Base-by-base conservation (phyloP, 2,329 filamentous ascomycete species). In the Ascocoryne sarcoides region DNA sequence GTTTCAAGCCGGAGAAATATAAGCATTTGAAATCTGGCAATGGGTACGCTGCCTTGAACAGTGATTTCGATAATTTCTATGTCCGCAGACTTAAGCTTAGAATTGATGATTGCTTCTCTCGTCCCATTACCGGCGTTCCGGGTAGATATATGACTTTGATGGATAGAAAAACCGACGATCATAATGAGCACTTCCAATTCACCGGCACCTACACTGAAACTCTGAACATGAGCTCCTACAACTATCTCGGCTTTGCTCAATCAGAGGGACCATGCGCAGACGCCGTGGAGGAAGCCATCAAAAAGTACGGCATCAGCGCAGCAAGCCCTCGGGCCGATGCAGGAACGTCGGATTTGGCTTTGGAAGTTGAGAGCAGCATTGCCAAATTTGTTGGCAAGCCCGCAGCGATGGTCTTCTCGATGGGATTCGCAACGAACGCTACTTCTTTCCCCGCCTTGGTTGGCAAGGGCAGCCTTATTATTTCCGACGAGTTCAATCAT, bases 51-150 rank as follows among this genome's bases (percentile, higher is more conserved):
- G 88, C 92, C 2, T 73, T 98, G 50, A 96, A 95, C 64, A 93
- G 88, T 56, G 92, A 98, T 64, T 98, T 98, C 60, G 92, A 98
- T 69, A 96, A 90, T 64, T 98, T 98, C 64, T 98, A 98, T 65
- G 86, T 90, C 42, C 79, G 92, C 42, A 76, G 92, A 46, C 65
- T 98, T 59, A 96, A 98, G 71, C 76, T 88, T 69, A 80, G 92
- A 49, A 87, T 98, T 59, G 93, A 96, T 54, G 92, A 98, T 64
- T 95, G 88, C 68, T 98, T 98, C 62, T 84, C 90, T 52, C 79
- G 92, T 36, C 87, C 90, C 10, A 88, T 84, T 19, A 93, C 88
- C 3, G 92, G 92, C 39, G 92, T 98, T 18, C 92, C 92, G 7
- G 92, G 92, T 42, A 81, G 92, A 48, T 95, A 78, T 68, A 93